Percentiles rank a stretch among this genome's conserved stretches.
Conservation (phyloP, 495 filamentous ascomycete species). For the Lepraria neglecta region DNA sequence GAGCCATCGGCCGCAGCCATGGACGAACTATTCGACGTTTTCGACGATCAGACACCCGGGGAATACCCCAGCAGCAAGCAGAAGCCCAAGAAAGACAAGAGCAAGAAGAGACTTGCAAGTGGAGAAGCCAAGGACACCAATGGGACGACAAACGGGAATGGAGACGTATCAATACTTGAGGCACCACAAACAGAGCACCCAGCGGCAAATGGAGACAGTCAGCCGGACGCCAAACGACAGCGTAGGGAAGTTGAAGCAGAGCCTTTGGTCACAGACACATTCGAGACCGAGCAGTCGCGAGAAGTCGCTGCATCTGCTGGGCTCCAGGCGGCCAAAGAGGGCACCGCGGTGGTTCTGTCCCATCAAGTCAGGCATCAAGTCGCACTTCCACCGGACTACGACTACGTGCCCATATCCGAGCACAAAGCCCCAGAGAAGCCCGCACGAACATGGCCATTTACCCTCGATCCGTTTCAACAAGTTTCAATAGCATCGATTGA, state of each 20-base stretch:
- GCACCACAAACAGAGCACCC: constrained; percentile 27
- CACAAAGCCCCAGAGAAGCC: constrained; percentile 81
- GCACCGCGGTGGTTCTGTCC: constrained; percentile 66
- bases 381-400: constrained; percentile 84
- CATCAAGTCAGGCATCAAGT: constrained; percentile 99
- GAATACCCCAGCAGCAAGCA: constrained; percentile 34
- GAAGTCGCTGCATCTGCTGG: constrained; percentile 78
- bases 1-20: constrained; percentile 33
- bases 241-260: constrained; percentile 65
- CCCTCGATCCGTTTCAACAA: constrained; percentile 93
- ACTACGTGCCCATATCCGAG: constrained; percentile 85
- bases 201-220: constrained; percentile 30
- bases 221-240: constrained; percentile 65
- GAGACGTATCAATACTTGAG: constrained; percentile 40
- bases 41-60: constrained; percentile 59
- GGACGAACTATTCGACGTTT: constrained; percentile 83
- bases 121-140: constrained; percentile 57
- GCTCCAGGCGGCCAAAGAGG: constrained; percentile 63
- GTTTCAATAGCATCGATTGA: constrained; percentile 89
- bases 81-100: constrained; percentile 54
- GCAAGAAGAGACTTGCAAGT: constrained; percentile 78
- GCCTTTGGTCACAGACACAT: constrained; percentile 85
- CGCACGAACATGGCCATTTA: constrained; percentile 77
- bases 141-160: constrained; percentile 32
- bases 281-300: constrained; percentile 90